Base-by-base conservation (phyloP, 2,329 filamentous ascomycete species). In the Diaporthe longicolla region DNA sequence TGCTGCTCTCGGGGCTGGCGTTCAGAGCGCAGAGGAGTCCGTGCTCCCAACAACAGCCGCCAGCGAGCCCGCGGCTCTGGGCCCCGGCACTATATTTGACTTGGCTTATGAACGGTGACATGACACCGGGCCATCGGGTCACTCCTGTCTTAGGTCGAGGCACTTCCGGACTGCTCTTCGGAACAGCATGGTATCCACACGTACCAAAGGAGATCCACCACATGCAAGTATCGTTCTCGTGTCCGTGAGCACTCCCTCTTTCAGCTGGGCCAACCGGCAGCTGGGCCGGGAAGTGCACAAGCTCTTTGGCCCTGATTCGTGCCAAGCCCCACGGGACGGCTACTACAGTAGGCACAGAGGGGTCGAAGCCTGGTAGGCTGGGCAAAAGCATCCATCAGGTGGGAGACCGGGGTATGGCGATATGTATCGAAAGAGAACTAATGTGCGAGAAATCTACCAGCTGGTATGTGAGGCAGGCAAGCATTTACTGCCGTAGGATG, bases 91-190 rank as follows among this genome's bases (percentile, higher is more conserved):
- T 55, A 71, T 71, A 63, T 55, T 71, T 54, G 70, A 63, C 70
- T 24, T 71, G 37, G 32, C 32, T 54, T 54, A 68, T 43, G 40
- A 52, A 32, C 19, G 43, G 61, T 59, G 59, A 48, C 40, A 45
- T 58, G 59, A 50, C 61, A 61, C 54, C 63, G 29, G 52, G 71
- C 37, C 52, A 32, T 58, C 52, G 71, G 40, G 50, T 72, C 59
- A 57, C n/a, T 52, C 37, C 66, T 69, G 71, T 73, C 71, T 73
- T 69, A 61, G 52, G 57, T 52, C 57, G 52, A 71, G 11, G 26
- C n/a, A 37, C n/a, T 55, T 43, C 48, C 32, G n/a, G 32, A 43
- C 54, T 61, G 43, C 63, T 37, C 35, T 37, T 72, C 35, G 24
- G 29, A 54, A 71, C n/a, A 68, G 32, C 24, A 35, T 40, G 21